Conservation (phyloP, 2,329 filamentous ascomycete genomes). For the Colletotrichum sp. region DNA sequence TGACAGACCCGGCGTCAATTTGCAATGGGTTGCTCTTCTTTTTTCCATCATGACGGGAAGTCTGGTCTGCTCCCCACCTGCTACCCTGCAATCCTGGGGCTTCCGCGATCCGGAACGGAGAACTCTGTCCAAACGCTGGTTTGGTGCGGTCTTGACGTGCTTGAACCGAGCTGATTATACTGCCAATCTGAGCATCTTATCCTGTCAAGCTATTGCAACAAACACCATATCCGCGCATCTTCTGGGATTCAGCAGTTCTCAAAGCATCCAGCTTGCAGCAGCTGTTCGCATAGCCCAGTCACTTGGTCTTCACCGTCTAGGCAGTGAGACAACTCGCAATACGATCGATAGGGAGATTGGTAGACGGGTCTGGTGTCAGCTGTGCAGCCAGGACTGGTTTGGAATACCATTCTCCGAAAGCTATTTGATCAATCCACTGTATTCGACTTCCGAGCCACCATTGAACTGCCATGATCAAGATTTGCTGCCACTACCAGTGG, state of each 20-base stretch:
- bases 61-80: neutral
- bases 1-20: neutral
- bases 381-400: neutral
- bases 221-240: constrained; percentile 41
- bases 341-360: neutral
- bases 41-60: neutral
- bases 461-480: constrained; percentile 40
- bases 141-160: neutral
- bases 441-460: constrained; percentile 35
- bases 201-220: neutral
- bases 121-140: neutral
- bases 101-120: neutral
- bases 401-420: neutral
- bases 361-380: neutral
- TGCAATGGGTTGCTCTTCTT: neutral
- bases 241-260: constrained; percentile 51
- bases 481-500: constrained; percentile 11
- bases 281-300: constrained; percentile 51
- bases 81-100: neutral
- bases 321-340: constrained; percentile 23
- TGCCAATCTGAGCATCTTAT: neutral
- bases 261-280: constrained; percentile 47
- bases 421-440: constrained; percentile 34
- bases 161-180: neutral
- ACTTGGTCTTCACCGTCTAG: constrained; percentile 47